Evolutionary conservation across 805 yeast species (phyloP).

Genomic region (Candida adriatica): DNA sequence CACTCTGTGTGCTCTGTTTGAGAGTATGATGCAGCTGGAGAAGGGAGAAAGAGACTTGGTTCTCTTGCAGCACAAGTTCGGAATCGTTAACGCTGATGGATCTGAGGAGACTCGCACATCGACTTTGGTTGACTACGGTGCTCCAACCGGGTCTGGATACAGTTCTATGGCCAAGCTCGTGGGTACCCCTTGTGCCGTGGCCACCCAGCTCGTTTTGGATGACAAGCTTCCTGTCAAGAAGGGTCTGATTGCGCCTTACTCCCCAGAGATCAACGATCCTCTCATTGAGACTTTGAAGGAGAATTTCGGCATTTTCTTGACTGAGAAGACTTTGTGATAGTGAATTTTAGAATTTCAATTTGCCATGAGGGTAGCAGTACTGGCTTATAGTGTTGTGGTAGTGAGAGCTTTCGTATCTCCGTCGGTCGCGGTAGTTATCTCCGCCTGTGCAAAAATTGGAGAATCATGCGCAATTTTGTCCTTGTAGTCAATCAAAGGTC

Average conservation of each 20-base stretch:
- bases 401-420: too few species aligned
- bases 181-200: constrained; percentile 98
- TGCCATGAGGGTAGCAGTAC: too few species aligned
- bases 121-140: constrained; percentile 91
- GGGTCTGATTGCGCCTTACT: constrained; percentile 90
- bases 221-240: constrained; percentile 71
- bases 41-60: constrained; percentile 95
- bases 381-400: too few species aligned
- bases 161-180: constrained; percentile 98
- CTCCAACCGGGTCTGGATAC: constrained; percentile 74
- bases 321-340: constrained; percentile 76
- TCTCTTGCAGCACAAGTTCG: constrained; percentile 94
- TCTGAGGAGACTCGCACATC: constrained; percentile 87
- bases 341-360: too few species aligned
- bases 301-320: constrained; percentile 77
- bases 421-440: too few species aligned
- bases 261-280: constrained; percentile 85
- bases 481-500: too few species aligned
- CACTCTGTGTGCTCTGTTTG: constrained; percentile 93
- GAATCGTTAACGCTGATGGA: constrained; percentile 95
- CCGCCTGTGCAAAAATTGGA: too few species aligned
- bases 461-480: too few species aligned
- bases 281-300: constrained; percentile 88
- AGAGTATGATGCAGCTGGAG: constrained; percentile 92
- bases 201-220: constrained; percentile 68